Base-by-base conservation (phyloP, 1,284 basidiomycete species). In the Leccinum subrobustum region DNA sequence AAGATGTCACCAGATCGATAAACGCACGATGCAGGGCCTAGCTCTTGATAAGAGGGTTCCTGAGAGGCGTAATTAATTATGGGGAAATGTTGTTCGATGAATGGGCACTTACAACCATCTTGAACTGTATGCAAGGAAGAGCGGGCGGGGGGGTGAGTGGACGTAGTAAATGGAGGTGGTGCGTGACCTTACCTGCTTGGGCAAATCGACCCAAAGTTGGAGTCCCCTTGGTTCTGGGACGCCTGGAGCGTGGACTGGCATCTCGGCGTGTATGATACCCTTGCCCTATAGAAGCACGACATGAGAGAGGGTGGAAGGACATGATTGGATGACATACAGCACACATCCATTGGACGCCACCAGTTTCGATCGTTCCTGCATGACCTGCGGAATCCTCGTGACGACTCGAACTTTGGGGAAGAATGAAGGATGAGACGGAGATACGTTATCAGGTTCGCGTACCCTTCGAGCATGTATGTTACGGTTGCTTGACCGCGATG, bases 321-420 rank as follows among this genome's bases (percentile, higher is more conserved):
- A 3, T 27, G 4, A 39, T 4, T 23, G 52, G 42, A 33, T 39
- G 20, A 70, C 81, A 76, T 63, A 91, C 92, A 11, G 94, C 95
- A 69, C 87, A 90, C 95, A 97, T 97, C 93, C 94, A 97, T 71
- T 97, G 95, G 3, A 96, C 88, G 59, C 93, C 95, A 7, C 96
- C 95, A 4, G 89, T 77, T 51, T 86, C 85, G 63, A 98, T 91
- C 7, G 80, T 83, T 44, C 94, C 93, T 59, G 84, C 83, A 75
- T 98, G 93, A 2, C 96, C 95, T 4, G 88, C 88, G 31, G 94
- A 96, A 73, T 98, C 96, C 76, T 98, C 96, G 70, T 98, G 96
- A 60, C 84, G 80, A 66, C 86, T 88, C n/a, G 83, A 74, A 35
- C 79, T 47, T 82, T 84, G 57, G n/a, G 7, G n/a, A 18, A 27